A percentile compares a stretch with the other conserved stretches of the same genome.
These are phyloP conservation scores for Epichloe brachyelytri DNA, from an alignment of 2,329 filamentous ascomycete species.

Conservation along the genomic window DNA sequence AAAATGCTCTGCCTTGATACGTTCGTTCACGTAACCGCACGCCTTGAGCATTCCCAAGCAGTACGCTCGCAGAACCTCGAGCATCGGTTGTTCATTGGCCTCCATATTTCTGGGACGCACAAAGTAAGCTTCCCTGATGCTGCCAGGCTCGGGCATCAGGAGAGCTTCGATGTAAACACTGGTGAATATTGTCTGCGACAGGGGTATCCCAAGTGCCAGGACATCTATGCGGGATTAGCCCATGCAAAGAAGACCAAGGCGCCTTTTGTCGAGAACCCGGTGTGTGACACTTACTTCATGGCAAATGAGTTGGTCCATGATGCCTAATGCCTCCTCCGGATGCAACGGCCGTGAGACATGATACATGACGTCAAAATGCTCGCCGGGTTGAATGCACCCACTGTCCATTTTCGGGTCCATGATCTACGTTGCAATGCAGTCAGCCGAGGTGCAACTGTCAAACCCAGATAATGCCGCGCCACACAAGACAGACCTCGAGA, in stretches of 20 bases:
- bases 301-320: slow-evolving; percentile 86
- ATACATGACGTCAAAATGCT: slow-evolving; percentile 74
- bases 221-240: slow-evolving; percentile 47
- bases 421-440: slow-evolving; percentile 46
- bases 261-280: background rate
- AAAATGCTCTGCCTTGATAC: slow-evolving; percentile 71
- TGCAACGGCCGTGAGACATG: slow-evolving; percentile 55
- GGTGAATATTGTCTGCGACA: slow-evolving; percentile 90
- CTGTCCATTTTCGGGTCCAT: slow-evolving; percentile 99
- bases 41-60: slow-evolving; percentile 75
- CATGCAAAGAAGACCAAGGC: too few species aligned
- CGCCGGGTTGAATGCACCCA: slow-evolving; percentile 64
- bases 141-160: slow-evolving; percentile 54
- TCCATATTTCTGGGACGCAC: slow-evolving; percentile 21
- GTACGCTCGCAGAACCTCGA: slow-evolving; percentile 66
- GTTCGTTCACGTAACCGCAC: slow-evolving; percentile 65
- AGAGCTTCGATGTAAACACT: slow-evolving; percentile 82
- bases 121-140: slow-evolving; percentile 54
- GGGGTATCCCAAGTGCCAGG: slow-evolving; percentile 90
- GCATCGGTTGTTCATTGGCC: slow-evolving; percentile 31
- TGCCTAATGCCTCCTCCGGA: slow-evolving; percentile 73
- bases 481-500: slow-evolving; percentile 44
- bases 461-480: background rate
- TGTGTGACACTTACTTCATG: slow-evolving; percentile 53
- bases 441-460: background rate